These are phyloP conservation scores for Parmelia sp. DNA, from an alignment of 495 filamentous ascomycete species.

Conservation along the genomic window DNA sequence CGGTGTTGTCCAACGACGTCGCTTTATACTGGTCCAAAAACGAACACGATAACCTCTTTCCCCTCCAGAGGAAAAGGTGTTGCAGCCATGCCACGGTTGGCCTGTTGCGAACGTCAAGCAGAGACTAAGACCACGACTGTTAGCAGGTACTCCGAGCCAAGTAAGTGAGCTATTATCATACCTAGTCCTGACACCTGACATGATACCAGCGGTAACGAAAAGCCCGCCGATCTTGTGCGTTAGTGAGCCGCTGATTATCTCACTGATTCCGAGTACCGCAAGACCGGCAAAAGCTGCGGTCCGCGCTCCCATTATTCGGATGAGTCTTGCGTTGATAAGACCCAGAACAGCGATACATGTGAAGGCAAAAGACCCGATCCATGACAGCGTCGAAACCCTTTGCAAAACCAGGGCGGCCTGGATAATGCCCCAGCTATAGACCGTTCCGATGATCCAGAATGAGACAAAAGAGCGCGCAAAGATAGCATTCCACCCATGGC, in stretches of 20 bases:
- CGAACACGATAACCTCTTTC: too few species aligned
- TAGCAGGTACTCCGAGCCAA: not conserved
- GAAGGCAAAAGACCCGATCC: conserved; percentile 48
- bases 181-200: conserved; percentile 43
- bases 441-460: conserved; percentile 50
- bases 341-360: conserved; percentile 45
- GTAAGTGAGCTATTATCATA: conserved; percentile 1
- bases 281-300: too few species aligned
- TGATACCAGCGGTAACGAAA: conserved; percentile 49
- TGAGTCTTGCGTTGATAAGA: conserved; percentile 44
- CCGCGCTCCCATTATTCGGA: conserved; percentile 44
- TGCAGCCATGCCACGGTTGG: too few species aligned
- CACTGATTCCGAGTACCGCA: too few species aligned
- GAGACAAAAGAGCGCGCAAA: conserved; percentile 43
- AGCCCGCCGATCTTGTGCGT: conserved; percentile 43
- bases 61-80: too few species aligned
- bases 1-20: too few species aligned
- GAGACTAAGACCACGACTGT: not conserved
- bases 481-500: too few species aligned
- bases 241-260: conserved; percentile 46
- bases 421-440: conserved; percentile 53
- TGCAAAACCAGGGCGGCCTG: conserved; percentile 48
- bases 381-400: conserved; percentile 39
- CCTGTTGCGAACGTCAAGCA: too few species aligned
- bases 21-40: too few species aligned